These are phyloP conservation scores for Penicillium atrosanguineum DNA, from an alignment of 495 filamentous ascomycete species.

Conservation along the genomic window DNA sequence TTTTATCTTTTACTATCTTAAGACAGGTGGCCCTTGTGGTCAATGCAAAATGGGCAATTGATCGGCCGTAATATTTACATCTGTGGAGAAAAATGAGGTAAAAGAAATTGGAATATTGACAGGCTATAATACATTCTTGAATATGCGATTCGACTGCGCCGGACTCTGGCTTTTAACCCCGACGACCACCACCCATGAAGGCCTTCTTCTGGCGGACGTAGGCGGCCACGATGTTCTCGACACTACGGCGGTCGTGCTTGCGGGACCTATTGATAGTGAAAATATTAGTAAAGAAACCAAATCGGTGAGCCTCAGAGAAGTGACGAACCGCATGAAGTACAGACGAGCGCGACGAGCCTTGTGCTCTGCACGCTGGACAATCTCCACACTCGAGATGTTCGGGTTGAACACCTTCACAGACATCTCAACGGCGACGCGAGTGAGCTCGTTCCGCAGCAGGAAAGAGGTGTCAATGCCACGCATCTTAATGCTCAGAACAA, in stretches of 20 bases:
- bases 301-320: constrained; percentile 15
- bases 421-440: constrained; percentile 90
- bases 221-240: constrained; percentile 67
- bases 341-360: constrained; percentile 83
- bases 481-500: constrained; percentile 78
- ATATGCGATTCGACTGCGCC: constrained; percentile 24
- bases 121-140: constrained; percentile 39
- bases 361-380: constrained; percentile 82
- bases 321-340: constrained; percentile 82
- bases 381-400: constrained; percentile 85
- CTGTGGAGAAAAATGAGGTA: background rate
- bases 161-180: constrained; percentile 15
- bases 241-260: constrained; percentile 66
- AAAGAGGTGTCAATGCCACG: constrained; percentile 83
- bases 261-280: constrained; percentile 44
- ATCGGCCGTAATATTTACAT: background rate
- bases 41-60: background rate
- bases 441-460: constrained; percentile 77
- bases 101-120: constrained; percentile 29
- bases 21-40: background rate
- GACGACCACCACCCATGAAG: constrained; percentile 36
- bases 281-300: background rate
- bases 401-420: constrained; percentile 92
- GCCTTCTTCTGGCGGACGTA: constrained; percentile 62
- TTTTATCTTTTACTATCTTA: too few species aligned